phyloP scores from a whole-genome alignment of 441 rosid species.

The Pelargonium cotyledonis region DNA sequence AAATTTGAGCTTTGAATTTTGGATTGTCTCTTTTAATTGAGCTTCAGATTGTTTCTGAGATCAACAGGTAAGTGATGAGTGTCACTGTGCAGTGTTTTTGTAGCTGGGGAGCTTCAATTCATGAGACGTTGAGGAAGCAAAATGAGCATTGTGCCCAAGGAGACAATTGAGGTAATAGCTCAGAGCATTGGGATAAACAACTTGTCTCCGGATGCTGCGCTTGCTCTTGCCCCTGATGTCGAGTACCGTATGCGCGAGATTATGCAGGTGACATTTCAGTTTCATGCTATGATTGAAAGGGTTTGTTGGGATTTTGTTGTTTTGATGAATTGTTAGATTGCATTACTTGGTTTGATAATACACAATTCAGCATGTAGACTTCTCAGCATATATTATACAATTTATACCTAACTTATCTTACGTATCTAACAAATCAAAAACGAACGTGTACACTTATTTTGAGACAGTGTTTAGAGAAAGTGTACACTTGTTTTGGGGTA shows the following conservation, averaged over 20 bases:
- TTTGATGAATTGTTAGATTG: constrained; percentile 6
- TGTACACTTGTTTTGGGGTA: no score
- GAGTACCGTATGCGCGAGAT: constrained; percentile 89
- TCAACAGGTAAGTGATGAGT: not conserved
- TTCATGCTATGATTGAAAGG: not conserved
- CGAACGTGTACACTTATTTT: no score
- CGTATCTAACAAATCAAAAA: no score
- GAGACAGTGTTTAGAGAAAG: no score
- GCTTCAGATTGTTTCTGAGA: not conserved
- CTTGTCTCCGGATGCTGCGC: constrained; percentile 63
- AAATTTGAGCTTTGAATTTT: not conserved
- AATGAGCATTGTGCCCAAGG: constrained; percentile 90
- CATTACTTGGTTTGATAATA: not conserved
- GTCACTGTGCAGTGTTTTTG: not conserved
- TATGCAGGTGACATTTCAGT: constrained; percentile 53
- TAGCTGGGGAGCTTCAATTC: not conserved
- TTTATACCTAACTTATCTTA: no score
- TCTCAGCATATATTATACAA: not conserved
- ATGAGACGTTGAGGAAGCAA: constrained; percentile 1
- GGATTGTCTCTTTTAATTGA: not conserved
- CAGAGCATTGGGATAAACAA: constrained; percentile 74
- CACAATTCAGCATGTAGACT: not conserved
- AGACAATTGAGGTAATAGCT: constrained; percentile 77
- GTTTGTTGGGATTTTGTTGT: not conserved
- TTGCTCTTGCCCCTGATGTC: constrained; percentile 80